phyloP scores from a whole-genome alignment of 768 basidiomycete genomes.

The Trametes punicea region DNA sequence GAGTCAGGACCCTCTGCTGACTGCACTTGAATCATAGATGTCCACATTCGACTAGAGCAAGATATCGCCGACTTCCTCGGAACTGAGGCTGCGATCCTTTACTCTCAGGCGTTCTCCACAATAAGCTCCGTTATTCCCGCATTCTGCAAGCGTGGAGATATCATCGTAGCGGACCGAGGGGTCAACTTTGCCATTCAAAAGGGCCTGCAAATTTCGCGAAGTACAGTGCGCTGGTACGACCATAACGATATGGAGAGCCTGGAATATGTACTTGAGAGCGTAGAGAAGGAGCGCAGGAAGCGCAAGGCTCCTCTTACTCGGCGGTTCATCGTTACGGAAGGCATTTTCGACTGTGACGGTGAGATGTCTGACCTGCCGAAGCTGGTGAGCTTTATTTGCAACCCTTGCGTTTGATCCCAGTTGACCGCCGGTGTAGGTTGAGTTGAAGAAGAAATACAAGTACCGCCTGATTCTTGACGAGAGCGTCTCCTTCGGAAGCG shows the following conservation, averaged over 20 bases:
- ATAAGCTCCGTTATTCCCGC: conserved; percentile 94
- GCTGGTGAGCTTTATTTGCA: conserved; percentile 52
- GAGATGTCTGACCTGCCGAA: conserved; percentile 90
- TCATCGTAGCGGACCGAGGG: conserved; percentile 98
- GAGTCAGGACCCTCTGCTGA: neutral
- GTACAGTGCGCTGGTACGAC: conserved; percentile 91
- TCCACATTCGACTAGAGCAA: conserved; percentile 85
- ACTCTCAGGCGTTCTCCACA: conserved; percentile 91
- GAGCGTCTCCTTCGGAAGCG: conserved; percentile 86
- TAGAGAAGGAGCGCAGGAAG: conserved; percentile 89
- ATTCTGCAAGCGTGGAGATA: conserved; percentile 95
- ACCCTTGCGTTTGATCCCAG: neutral
- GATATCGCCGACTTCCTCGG: conserved; percentile 91
- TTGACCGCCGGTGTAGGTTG: conserved; percentile 54
- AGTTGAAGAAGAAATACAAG: conserved; percentile 93
- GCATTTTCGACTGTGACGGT: conserved; percentile 94
- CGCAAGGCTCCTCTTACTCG: conserved; percentile 78
- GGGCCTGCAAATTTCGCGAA: conserved; percentile 90
- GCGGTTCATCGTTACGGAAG: conserved; percentile 94
- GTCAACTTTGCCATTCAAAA: conserved; percentile 95
- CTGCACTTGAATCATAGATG: conserved; percentile 49
- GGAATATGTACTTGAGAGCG: conserved; percentile 77
- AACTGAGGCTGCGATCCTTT: conserved; percentile 85
- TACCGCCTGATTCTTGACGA: conserved; percentile 95
- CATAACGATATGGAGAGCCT: conserved; percentile 92